Evolutionary conservation across 2,329 filamentous ascomycete species (phyloP).

Genomic region (Aspergillus sp.): DNA sequence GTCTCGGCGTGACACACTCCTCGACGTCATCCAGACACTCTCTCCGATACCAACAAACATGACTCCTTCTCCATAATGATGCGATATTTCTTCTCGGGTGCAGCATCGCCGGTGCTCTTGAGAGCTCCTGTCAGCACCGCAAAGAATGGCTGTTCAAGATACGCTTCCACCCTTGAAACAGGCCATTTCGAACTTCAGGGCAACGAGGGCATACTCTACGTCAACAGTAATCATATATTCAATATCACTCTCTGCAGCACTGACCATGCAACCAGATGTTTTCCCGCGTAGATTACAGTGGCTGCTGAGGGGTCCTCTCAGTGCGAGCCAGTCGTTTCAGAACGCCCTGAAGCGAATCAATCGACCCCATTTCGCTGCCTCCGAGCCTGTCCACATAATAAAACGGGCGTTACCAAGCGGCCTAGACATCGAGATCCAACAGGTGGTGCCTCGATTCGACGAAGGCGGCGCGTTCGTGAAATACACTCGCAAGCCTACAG

Average conservation of each 20-base stretch:
- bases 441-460: conserved; percentile 74
- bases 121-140: conserved; percentile 3
- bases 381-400: conserved; percentile 48
- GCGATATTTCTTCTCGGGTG: conserved; percentile 6
- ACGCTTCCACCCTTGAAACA: conserved; percentile 53
- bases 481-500: conserved; percentile 50
- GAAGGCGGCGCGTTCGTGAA: conserved; percentile 94
- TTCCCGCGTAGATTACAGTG: conserved; percentile 70
- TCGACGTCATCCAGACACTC: too few relatives aligned
- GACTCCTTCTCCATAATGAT: conserved; percentile 10
- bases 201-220: conserved; percentile 78
- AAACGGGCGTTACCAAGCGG: conserved; percentile 54
- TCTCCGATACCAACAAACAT: too few relatives aligned
- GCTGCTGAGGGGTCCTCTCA: conserved; percentile 45
- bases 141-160: conserved; percentile 9
- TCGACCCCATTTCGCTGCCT: conserved; percentile 42
- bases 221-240: conserved; percentile 60
- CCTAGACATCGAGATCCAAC: conserved; percentile 60
- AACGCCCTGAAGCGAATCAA: conserved; percentile 44
- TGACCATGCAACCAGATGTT: conserved; percentile 49
- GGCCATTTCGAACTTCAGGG: conserved; percentile 71
- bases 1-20: too few relatives aligned
- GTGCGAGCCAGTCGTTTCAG: conserved; percentile 37
- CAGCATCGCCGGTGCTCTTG: conserved; percentile 4
- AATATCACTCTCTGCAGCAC: conserved; percentile 1